phyloP scores from a whole-genome alignment of 352 stramenopile genomes.

The Halophytophthora polymorphica region DNA sequence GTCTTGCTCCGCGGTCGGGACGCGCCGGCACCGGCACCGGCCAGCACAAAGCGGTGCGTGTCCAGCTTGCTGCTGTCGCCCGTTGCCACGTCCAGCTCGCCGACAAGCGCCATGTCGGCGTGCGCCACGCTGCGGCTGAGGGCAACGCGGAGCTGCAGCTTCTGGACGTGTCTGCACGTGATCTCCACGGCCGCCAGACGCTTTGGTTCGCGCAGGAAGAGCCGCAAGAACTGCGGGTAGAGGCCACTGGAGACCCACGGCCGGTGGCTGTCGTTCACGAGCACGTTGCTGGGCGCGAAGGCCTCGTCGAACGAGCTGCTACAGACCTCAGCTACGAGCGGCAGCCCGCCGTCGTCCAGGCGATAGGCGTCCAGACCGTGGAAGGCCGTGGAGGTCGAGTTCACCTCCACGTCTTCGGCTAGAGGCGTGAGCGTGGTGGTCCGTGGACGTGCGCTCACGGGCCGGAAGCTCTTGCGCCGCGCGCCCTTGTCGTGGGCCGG shows the following conservation, averaged over 20 bases:
- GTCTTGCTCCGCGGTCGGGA: constrained; percentile 13
- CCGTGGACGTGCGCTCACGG: constrained; percentile 61
- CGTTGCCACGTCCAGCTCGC: constrained; percentile 32
- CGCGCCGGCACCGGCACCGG: not conserved
- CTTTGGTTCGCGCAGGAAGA: constrained; percentile 61
- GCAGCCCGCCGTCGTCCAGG: constrained; percentile 26
- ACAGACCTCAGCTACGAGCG: constrained; percentile 57
- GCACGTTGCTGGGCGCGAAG: constrained; percentile 44
- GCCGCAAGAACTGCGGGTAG: constrained; percentile 68
- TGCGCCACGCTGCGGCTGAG: constrained; percentile 29
- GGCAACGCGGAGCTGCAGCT: constrained; percentile 49
- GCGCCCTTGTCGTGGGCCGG: not conserved
- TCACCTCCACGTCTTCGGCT: constrained; percentile 61
- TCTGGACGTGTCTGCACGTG: constrained; percentile 60
- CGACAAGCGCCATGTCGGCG: constrained; percentile 25
- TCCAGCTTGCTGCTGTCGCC: constrained; percentile 44
- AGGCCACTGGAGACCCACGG: constrained; percentile 74
- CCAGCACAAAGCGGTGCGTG: constrained; percentile 50
- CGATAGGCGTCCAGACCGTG: constrained; percentile 38
- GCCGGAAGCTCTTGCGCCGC: constrained; percentile 70
- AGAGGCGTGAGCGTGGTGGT: constrained; percentile 49
- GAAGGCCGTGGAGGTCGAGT: constrained; percentile 36
- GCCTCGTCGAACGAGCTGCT: constrained; percentile 64
- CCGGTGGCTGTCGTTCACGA: constrained; percentile 45
- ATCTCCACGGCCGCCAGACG: constrained; percentile 58